Base-by-base conservation (phyloP, 345 rosid genomes). In the Triadica sebifera region DNA sequence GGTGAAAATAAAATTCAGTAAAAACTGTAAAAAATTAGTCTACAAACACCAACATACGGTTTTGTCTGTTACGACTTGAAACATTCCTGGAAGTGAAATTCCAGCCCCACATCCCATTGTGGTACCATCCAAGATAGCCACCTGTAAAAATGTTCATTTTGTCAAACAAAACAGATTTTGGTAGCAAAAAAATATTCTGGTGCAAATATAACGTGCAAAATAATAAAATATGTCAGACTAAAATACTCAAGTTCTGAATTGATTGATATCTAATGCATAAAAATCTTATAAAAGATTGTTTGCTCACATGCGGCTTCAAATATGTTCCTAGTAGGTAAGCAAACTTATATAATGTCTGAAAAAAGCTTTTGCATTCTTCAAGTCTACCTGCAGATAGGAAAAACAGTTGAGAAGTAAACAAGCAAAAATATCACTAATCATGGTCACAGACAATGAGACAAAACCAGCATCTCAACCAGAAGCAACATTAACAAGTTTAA, bases 241-340 rank as follows among this genome's bases (percentile, higher is more conserved):
- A 7, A 72, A 22, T 25, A 24, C 63, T 59, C 39, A 69, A 38
- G 17, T 41, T 53, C 53, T 45, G 58, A 78, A 78, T 66, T 51
- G 20, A 77, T 52, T 58, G 67, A 60, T 19, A 69, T 61, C 66
- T 64, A 22, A 70, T 29, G 65, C 29, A 70, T 43, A 74, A 51
- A 76, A 72, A 37, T 62, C 34, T 29, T 29, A 7, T 60, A 29
- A 70, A 62, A 58, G 58, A 73, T 81, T 73, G 72, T 66, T 61
- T 38, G 46, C 97, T 89, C 81, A 89, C 97, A 85, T 90, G 90
- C 72, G 99, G 97, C 82, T 93, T 90, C 75, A 90, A 71, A 83
- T 88, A 93, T 52, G 96, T 95, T 80, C 91, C 97, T 86, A 91
- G 98, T 58, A 93, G 81, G 82, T 95, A 95, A 16, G 86, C 93